Evolutionary conservation across 2,329 filamentous ascomycete species (phyloP).

Genomic region (Geoglossum cookeanum): DNA sequence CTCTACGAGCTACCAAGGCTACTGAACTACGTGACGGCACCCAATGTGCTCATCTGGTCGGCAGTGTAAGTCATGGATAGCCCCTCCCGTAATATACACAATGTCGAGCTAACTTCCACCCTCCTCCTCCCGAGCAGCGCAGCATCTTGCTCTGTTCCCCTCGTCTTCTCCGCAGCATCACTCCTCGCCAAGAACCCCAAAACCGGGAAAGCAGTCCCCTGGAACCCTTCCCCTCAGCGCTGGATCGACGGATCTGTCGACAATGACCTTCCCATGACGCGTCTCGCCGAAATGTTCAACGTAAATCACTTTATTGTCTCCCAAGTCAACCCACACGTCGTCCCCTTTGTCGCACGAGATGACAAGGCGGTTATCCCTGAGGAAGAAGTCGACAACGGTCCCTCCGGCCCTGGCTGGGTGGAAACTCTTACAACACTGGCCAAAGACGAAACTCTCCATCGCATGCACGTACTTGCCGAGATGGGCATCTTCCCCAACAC

Average conservation of each 20-base stretch:
- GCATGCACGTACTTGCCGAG: slow-evolving; percentile 63
- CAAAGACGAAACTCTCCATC: slow-evolving; percentile 61
- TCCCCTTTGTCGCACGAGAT: slow-evolving; percentile 65
- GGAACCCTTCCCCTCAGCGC: slow-evolving; percentile 68
- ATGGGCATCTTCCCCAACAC: slow-evolving; percentile 63
- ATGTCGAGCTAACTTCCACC: neutral
- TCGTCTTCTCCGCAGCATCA: slow-evolving; percentile 63
- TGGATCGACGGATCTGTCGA: slow-evolving; percentile 95
- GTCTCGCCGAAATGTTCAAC: slow-evolving; percentile 87
- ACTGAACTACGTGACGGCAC: slow-evolving; percentile 82
- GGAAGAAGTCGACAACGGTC: slow-evolving; percentile 18
- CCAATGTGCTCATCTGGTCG: slow-evolving; percentile 91
- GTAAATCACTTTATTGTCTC: slow-evolving; percentile 97
- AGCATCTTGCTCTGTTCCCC: slow-evolving; percentile 83
- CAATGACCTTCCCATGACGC: slow-evolving; percentile 80
- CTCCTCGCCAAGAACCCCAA: slow-evolving; percentile 69
- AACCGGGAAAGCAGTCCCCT: slow-evolving; percentile 58
- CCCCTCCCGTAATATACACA: neutral
- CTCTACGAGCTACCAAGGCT: slow-evolving; percentile 73
- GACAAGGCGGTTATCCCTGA: slow-evolving; percentile 29
- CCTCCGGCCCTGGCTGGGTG: slow-evolving; percentile 37
- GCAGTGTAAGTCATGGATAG: slow-evolving; percentile 42
- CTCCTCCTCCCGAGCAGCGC: slow-evolving; percentile 26
- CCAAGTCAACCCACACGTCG: slow-evolving; percentile 86
- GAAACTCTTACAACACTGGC: slow-evolving; percentile 51